A percentile compares a stretch with the other conserved stretches of the same genome.
phyloP scores from a whole-genome alignment of 108 stramenopile species.

The Stephanodiscus triporus region DNA sequence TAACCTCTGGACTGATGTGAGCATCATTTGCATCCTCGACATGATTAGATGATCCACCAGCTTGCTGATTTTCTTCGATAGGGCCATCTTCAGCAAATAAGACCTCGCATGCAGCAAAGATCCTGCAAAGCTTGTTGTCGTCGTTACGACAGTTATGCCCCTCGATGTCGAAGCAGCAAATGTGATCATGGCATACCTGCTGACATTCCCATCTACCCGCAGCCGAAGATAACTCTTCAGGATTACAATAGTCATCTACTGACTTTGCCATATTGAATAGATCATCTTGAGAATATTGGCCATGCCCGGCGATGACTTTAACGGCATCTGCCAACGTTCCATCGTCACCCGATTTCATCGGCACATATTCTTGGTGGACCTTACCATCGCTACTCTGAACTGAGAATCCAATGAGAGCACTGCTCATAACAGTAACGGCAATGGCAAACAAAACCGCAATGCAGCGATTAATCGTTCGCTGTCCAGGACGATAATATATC shows the following conservation, averaged over 20 bases:
- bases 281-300: constrained; percentile 17
- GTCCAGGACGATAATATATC: constrained; percentile 6
- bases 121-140: constrained; percentile 13
- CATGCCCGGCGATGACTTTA: background rate
- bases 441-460: constrained; percentile 7
- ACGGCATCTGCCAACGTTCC: background rate
- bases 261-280: constrained; percentile 15
- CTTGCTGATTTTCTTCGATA: background rate
- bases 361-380: background rate
- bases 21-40: background rate
- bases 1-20: constrained; percentile 3
- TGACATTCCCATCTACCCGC: constrained; percentile 32
- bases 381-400: background rate
- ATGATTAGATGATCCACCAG: constrained; percentile 1
- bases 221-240: background rate
- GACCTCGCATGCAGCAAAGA: constrained; percentile 22
- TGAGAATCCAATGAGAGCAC: background rate
- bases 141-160: constrained; percentile 36
- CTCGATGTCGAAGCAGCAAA: constrained; percentile 36
- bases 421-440: background rate
- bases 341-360: background rate
- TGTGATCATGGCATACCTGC: constrained; percentile 32
- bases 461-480: constrained; percentile 7
- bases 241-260: constrained; percentile 19
- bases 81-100: constrained; percentile 12